Percentiles rank a stretch among this genome's conserved stretches.
Conservation (phyloP, 495 filamentous ascomycete genomes). For the Penicillium chermesinum region DNA sequence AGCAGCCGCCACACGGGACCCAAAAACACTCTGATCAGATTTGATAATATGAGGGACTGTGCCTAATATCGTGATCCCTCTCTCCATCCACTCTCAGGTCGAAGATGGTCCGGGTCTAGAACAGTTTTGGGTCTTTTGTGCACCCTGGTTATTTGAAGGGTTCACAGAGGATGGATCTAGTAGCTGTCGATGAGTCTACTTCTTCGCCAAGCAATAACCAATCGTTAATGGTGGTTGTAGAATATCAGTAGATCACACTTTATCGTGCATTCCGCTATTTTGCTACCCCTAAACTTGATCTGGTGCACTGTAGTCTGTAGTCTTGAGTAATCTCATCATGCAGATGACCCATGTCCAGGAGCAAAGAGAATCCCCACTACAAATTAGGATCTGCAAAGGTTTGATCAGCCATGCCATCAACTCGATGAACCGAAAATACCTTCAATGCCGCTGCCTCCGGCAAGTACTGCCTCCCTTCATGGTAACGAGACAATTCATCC, state of each 20-base stretch:
- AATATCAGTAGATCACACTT: slow-evolving; percentile 53
- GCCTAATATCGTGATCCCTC: slow-evolving; percentile 34
- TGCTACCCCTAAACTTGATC: slow-evolving; percentile 56
- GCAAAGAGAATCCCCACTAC: slow-evolving; percentile 29
- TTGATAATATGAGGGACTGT: slow-evolving; percentile 23
- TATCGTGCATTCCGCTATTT: slow-evolving; percentile 53
- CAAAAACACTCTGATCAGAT: slow-evolving; percentile 47
- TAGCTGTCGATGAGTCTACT: slow-evolving; percentile 3
- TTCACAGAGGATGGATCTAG: slow-evolving; percentile 21
- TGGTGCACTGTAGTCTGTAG: slow-evolving; percentile 39
- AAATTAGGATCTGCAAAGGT: slow-evolving; percentile 18
- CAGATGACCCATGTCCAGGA: slow-evolving; percentile 34
- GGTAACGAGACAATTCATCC: slow-evolving; percentile 13
- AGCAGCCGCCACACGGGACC: slow-evolving; percentile 64
- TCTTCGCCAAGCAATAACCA: slow-evolving; percentile 23
- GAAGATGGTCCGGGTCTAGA: slow-evolving; percentile 68
- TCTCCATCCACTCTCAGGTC: slow-evolving; percentile 57
- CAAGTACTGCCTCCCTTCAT: slow-evolving; percentile 18
- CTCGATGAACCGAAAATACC: slow-evolving; percentile 22
- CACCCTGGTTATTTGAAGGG: slow-evolving; percentile 9
- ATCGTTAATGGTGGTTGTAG: slow-evolving; percentile 44
- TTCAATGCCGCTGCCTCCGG: slow-evolving; percentile 25
- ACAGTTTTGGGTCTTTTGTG: slow-evolving; percentile 5
- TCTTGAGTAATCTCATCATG: slow-evolving; percentile 29
- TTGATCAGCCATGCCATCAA: neutral